Evolutionary conservation across 164 flowering plant genomes (phyloP).

Genomic region (Umbellularia californica): DNA sequence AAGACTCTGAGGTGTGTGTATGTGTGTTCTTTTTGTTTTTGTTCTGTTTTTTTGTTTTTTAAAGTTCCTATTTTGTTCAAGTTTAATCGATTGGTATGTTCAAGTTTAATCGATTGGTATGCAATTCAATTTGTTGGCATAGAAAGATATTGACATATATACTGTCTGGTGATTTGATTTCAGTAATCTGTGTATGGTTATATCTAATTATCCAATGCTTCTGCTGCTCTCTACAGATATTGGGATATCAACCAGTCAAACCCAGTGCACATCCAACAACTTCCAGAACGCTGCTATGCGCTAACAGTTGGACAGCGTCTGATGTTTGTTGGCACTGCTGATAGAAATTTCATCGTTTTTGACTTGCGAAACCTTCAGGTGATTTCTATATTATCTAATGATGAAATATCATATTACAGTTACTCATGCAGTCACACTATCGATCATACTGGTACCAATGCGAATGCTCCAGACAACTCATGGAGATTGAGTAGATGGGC

Average conservation of each 20-base stretch:
- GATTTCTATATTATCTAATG: slow-evolving; percentile 4
- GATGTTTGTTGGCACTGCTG: slow-evolving; percentile 99
- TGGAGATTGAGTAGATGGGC: too few relatives aligned
- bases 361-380: slow-evolving; percentile 95
- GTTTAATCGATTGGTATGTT: not conserved
- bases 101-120: not conserved
- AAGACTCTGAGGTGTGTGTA: slow-evolving; percentile 61
- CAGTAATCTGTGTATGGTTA: not conserved
- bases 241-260: slow-evolving; percentile 88
- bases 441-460: not conserved
- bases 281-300: slow-evolving; percentile 93
- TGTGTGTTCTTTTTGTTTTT: not conserved
- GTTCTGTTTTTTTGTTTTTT: not conserved
- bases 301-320: slow-evolving; percentile 71
- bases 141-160: not conserved
- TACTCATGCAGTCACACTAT: not conserved
- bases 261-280: slow-evolving; percentile 88
- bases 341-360: slow-evolving; percentile 72
- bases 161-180: not conserved
- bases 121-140: not conserved
- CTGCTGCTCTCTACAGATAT: slow-evolving; percentile 42
- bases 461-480: not conserved
- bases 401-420: not conserved
- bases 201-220: slow-evolving; percentile 1
- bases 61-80: not conserved